These are phyloP conservation scores for Comarum palustre DNA, from an alignment of 306 rosid genomes.

Conservation along the genomic window DNA sequence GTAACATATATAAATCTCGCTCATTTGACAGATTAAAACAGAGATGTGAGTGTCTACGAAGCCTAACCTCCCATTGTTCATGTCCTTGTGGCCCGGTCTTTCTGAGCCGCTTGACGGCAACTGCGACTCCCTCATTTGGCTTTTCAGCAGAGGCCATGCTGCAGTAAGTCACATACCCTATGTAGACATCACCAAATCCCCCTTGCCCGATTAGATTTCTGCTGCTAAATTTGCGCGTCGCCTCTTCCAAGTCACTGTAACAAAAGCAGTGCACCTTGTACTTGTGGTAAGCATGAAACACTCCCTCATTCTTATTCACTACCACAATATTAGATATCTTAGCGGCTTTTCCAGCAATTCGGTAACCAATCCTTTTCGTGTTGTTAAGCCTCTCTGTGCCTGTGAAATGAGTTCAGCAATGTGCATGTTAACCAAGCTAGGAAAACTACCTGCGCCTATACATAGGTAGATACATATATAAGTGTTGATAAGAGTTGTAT, in stretches of 20 bases:
- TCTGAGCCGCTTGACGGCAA: conserved; percentile 46
- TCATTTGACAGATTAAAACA: not conserved
- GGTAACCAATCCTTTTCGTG: conserved; percentile 6
- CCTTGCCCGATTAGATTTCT: conserved; percentile 44
- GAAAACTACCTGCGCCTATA: not conserved
- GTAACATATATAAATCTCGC: not conserved
- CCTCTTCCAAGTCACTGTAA: conserved; percentile 28
- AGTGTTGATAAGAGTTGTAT: not conserved
- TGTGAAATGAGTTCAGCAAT: too few species aligned
- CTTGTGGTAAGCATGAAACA: not conserved
- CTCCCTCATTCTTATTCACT: conserved; percentile 7
- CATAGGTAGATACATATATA: not conserved
- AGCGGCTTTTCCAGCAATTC: not conserved
- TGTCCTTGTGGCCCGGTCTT: conserved; percentile 28
- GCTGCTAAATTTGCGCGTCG: conserved; percentile 36
- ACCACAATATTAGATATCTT: not conserved
- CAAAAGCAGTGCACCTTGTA: conserved; percentile 24
- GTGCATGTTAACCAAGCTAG: not conserved
- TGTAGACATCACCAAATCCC: conserved; percentile 44
- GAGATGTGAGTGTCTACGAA: not conserved
- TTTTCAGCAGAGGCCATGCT: conserved; percentile 26
- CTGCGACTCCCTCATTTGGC: conserved; percentile 25
- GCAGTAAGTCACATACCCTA: conserved; percentile 30
- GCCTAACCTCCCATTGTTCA: conserved; percentile 43
- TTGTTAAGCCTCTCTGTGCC: conserved; percentile 13